Evolutionary conservation across 2,329 filamentous ascomycete species (phyloP), one percentile per base, ranked within the genome.

Genomic region (Lachnum nothofagi): DNA sequence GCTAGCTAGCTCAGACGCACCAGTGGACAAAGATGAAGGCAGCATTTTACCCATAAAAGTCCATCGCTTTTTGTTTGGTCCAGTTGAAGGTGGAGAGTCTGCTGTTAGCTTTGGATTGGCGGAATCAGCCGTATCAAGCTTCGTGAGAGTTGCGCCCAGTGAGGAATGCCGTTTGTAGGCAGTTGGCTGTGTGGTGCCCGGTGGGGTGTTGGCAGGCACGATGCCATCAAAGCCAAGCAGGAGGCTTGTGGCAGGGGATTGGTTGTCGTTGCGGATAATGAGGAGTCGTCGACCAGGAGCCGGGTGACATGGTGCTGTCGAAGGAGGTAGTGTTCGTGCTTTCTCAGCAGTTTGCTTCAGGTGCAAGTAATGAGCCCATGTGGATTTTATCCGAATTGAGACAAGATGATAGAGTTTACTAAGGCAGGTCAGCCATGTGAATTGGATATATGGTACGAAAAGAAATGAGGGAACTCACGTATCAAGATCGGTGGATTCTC

Each of bases 251-350:
- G 60, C 45, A 29, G 64, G 57, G 5, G 57, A 47, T 49, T 63
- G 63, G 37, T 59, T 79, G 65, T 88, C 84, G 57, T 82, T 85
- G 54, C 83, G 77, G 53, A 88, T 80, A 57, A 88, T 87, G 27
- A 86, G 72, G 29, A 88, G 76, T 53, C 81, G 73, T 48, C 84
- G 76, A 22, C 81, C 80, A 23, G 85, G 85, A 17, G 84, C 84
- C 41, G 85, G 85, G 58, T 78, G 79, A 65, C 83, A 86, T 33
- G 84, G 82, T 39, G 75, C 76, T 16, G 80, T 83, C 6, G 82
- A 83, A 16, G 83, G 76, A 14, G 71, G 72, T 5, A 77, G 60
- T 12, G 63, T 66, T 29, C 72, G 60, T 29, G 70, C 70, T 38
- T 69, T 70, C 51, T 79, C 76, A 5, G 82, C 79, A 45, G 74